phyloP scores from a whole-genome alignment of 2,329 filamentous ascomycete genomes.

The Fusarium phyllophilum region DNA sequence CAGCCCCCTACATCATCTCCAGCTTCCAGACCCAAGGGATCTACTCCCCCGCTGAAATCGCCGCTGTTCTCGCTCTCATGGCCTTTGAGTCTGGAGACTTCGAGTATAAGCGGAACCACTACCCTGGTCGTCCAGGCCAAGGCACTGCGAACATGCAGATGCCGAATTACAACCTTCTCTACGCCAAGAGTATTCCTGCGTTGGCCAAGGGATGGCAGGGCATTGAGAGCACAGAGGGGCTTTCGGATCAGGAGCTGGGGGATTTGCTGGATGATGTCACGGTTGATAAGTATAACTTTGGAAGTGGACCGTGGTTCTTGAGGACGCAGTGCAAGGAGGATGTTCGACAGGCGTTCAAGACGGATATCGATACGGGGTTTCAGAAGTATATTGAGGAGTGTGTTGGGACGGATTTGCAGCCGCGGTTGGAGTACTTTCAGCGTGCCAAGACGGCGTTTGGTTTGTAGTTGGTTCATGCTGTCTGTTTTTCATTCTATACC shows the following conservation, averaged over 20 bases:
- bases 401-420: constrained; percentile 51
- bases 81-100: constrained; percentile 77
- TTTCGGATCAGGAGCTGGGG: constrained; percentile 49
- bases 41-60: constrained; percentile 66
- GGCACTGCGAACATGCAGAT: constrained; percentile 72
- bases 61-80: constrained; percentile 76
- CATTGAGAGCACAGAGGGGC: constrained; percentile 41
- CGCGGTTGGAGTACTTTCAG: constrained; percentile 54
- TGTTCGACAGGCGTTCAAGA: constrained; percentile 49
- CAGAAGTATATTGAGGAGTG: constrained; percentile 58
- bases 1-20: constrained; percentile 64
- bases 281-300: constrained; percentile 64
- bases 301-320: constrained; percentile 63
- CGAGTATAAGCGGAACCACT: constrained; percentile 75
- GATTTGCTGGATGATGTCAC: constrained; percentile 57
- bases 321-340: constrained; percentile 53
- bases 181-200: constrained; percentile 57
- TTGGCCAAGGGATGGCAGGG: constrained; percentile 49
- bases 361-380: constrained; percentile 55
- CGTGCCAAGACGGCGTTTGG: constrained; percentile 60
- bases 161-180: constrained; percentile 56
- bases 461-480: constrained; percentile 29
- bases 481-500: background rate
- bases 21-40: constrained; percentile 69
- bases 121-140: constrained; percentile 69